Evolutionary conservation across 495 filamentous ascomycete genomes (phyloP).

Genomic region (Annulohypoxylon moriforme): DNA sequence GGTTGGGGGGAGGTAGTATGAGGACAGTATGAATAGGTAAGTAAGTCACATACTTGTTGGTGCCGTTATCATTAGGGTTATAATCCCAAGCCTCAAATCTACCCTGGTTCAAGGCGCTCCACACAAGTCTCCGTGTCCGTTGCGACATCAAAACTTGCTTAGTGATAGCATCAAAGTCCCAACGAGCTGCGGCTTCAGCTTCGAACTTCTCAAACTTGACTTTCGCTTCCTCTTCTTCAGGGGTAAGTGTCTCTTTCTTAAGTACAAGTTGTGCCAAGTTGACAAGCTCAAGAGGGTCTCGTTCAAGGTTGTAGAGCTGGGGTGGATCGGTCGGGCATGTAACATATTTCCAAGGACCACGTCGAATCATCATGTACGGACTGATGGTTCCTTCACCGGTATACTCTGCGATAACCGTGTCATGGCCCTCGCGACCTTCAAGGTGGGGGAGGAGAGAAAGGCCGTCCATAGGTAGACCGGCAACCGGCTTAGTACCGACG

Average conservation of each 20-base stretch:
- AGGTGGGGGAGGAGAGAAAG: slow-evolving; percentile 77
- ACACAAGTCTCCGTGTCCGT: slow-evolving; percentile 76
- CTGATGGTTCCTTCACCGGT: slow-evolving; percentile 88
- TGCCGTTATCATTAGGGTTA: slow-evolving; percentile 76
- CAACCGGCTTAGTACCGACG: slow-evolving; percentile 71
- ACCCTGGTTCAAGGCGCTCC: slow-evolving; percentile 78
- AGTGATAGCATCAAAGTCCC: slow-evolving; percentile 80
- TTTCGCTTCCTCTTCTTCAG: slow-evolving; percentile 57
- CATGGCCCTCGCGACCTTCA: slow-evolving; percentile 68
- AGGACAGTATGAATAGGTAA: not conserved
- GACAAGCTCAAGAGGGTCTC: slow-evolving; percentile 77
- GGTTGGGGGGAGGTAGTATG: too few relatives aligned
- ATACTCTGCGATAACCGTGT: slow-evolving; percentile 88
- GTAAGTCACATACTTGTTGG: slow-evolving; percentile 68
- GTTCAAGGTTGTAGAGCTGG: slow-evolving; percentile 78
- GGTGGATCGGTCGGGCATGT: slow-evolving; percentile 82
- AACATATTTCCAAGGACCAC: slow-evolving; percentile 84
- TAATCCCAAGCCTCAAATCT: slow-evolving; percentile 80
- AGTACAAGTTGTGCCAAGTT: slow-evolving; percentile 69
- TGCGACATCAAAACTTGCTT: slow-evolving; percentile 75
- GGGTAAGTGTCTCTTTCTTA: slow-evolving; percentile 49
- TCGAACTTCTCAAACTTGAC: slow-evolving; percentile 69
- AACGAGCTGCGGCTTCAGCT: slow-evolving; percentile 71
- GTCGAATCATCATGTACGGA: slow-evolving; percentile 90
- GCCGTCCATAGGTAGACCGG: slow-evolving; percentile 80